Evolutionary conservation across 2,329 filamentous ascomycete genomes (phyloP).

Genomic region (Claviceps purpurea): DNA sequence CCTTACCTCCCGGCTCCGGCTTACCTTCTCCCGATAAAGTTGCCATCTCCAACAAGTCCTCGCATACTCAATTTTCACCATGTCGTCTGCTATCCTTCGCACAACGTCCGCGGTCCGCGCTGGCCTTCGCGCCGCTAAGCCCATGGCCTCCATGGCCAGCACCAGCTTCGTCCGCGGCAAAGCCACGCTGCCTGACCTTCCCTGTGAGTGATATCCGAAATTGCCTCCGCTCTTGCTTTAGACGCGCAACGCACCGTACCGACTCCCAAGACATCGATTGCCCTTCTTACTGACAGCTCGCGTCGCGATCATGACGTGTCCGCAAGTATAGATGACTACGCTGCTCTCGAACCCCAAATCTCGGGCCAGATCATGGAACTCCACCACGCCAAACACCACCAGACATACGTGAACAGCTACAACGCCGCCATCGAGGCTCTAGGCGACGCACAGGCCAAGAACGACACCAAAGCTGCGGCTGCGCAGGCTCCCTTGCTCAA

Average conservation of each 20-base stretch:
- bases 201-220: constrained; percentile 25
- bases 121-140: constrained; percentile 54
- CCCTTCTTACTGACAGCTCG: neutral
- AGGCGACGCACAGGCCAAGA: constrained; percentile 48
- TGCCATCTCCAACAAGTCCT: too few species aligned
- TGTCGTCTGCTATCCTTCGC: constrained; percentile 68
- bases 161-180: constrained; percentile 74
- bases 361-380: constrained; percentile 93
- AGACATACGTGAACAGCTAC: constrained; percentile 83
- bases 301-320: neutral
- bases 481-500: constrained; percentile 45
- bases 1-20: too few species aligned
- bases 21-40: too few species aligned
- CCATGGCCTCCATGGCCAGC: constrained; percentile 51
- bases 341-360: constrained; percentile 74
- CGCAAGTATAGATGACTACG: constrained; percentile 69
- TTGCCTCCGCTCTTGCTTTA: neutral
- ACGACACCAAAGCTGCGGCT: constrained; percentile 39
- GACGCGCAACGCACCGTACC: neutral
- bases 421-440: constrained; percentile 68
- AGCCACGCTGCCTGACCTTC: constrained; percentile 85
- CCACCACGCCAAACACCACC: constrained; percentile 88
- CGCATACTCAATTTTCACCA: constrained; percentile 23
- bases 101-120: constrained; percentile 53
- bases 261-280: neutral